Base-by-base conservation (phyloP, 306 rosid species). In the Acmispon strigosus region DNA sequence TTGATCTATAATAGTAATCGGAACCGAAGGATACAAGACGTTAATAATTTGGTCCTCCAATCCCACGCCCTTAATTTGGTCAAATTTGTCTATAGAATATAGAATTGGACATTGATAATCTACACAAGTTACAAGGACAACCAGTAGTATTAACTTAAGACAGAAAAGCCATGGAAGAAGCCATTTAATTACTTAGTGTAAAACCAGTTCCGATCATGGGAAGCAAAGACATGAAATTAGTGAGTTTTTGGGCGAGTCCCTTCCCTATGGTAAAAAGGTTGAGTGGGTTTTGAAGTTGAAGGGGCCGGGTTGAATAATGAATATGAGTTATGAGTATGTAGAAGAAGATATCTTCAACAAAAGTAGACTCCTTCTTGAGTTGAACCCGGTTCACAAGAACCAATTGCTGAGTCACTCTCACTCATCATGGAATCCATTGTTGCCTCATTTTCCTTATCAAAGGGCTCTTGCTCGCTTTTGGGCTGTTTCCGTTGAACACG, bases 271-370 rank as follows among this genome's bases (percentile, higher is more conserved):
- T 1, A 62, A 51, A 7, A 77, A 82, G 22, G 82, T 77, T 11
- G 82, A 77, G 47, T 81, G 76, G 85, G 78, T 64, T 0, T 14
- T 73, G 54, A 73, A 73, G 53, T 47, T 73, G 2, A 73, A 74
- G 22, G 71, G 80, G n/a, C n/a, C n/a, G n/a, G 11, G 9, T 81
- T 8, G 55, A 73, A 2, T 81, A n/a, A n/a, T n/a, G n/a, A n/a
- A n/a, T n/a, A n/a, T n/a, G n/a, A n/a, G n/a, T n/a, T n/a, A 44
- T 55, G 70, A 77, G 4, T 77, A 81, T 3, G 15, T 67, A 36
- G 85, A 81, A 68, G 82, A 81, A 67, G 85, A 81, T 14, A 5
- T 81, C 57, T 54, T 27, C 73, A 61, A 73, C 61, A 81, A 81
- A 11, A 81, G 70, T 39, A 54, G 4, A 53, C 76, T 81, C 5